Conservation (phyloP, 805 yeast species). For the Hanseniaspora thailandica region DNA sequence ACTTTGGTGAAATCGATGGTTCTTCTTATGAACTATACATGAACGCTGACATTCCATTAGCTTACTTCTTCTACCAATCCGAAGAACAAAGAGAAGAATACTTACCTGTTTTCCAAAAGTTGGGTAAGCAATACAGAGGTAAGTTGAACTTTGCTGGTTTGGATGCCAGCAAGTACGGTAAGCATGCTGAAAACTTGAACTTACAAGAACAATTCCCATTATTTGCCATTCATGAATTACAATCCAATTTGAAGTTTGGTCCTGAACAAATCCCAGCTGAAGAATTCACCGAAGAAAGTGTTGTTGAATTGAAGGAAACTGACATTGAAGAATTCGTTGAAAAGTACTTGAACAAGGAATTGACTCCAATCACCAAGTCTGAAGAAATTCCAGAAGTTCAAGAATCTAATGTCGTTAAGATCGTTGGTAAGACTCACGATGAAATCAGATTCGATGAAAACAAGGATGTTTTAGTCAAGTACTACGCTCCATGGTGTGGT, state of each 20-base stretch:
- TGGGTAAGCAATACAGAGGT: slow-evolving; percentile 70
- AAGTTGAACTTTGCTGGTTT: slow-evolving; percentile 77
- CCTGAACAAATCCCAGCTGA: slow-evolving; percentile 42
- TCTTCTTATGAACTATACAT: slow-evolving; percentile 66
- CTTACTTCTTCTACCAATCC: slow-evolving; percentile 71
- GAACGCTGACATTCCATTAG: slow-evolving; percentile 62
- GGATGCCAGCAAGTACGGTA: slow-evolving; percentile 68
- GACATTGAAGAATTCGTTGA: slow-evolving; percentile 52
- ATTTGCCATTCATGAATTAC: slow-evolving; percentile 71
- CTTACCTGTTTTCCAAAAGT: slow-evolving; percentile 40
- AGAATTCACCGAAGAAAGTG: slow-evolving; percentile 22
- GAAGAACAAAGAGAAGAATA: slow-evolving; percentile 54
- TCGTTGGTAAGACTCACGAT: slow-evolving; percentile 78
- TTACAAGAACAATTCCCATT: slow-evolving; percentile 80
- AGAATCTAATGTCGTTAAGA: slow-evolving; percentile 57
- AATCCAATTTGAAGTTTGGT: slow-evolving; percentile 63
- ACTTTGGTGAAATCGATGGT: slow-evolving; percentile 78
- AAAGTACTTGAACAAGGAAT: slow-evolving; percentile 50
- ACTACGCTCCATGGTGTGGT: slow-evolving; percentile 97
- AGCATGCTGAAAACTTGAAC: slow-evolving; percentile 77
- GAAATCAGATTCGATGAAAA: slow-evolving; percentile 43
- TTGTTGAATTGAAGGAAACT: slow-evolving; percentile 36
- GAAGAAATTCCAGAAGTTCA: slow-evolving; percentile 78
- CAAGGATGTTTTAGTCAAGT: slow-evolving; percentile 74
- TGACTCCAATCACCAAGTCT: slow-evolving; percentile 65